Conservation (phyloP, 2,329 filamentous ascomycete species). For the Escovopsis sp. region DNA sequence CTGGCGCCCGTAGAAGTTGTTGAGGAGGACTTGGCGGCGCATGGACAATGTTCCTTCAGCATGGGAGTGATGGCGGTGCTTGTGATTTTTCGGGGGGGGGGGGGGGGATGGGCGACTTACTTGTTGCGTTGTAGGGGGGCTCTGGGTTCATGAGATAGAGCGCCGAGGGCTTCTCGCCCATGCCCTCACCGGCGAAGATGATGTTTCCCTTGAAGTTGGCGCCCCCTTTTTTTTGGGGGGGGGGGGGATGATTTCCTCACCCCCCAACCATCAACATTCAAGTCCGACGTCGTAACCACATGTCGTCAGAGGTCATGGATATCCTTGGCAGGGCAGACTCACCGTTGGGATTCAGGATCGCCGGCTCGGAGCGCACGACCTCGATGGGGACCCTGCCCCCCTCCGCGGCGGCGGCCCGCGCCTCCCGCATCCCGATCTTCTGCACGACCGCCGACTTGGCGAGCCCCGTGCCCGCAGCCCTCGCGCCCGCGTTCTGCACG, state of each 20-base stretch:
- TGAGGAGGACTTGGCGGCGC: slow-evolving; percentile 14
- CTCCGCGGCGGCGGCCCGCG: slow-evolving; percentile 24
- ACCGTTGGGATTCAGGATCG: slow-evolving; percentile 37
- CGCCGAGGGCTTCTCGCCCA: slow-evolving; percentile 21
- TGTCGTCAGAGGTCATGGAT: too few species aligned
- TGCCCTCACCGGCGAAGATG: slow-evolving; percentile 35
- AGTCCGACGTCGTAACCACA: too few species aligned
- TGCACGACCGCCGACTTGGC: slow-evolving; percentile 31
- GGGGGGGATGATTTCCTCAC: too few species aligned
- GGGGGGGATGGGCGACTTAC: not conserved
- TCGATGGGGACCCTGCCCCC: slow-evolving; percentile 26
- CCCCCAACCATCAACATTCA: too few species aligned
- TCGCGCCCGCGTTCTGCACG: slow-evolving; percentile 31
- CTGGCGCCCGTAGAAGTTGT: slow-evolving; percentile 25
- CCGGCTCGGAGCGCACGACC: slow-evolving; percentile 26
- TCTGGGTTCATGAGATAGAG: slow-evolving; percentile 14
- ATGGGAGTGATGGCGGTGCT: not conserved
- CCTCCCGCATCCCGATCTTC: slow-evolving; percentile 31
- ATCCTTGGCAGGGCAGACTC: slow-evolving; percentile 5
- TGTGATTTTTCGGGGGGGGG: too few species aligned
- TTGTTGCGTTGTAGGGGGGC: slow-evolving; percentile 3
- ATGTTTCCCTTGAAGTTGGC: slow-evolving; percentile 36
- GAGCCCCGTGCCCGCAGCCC: slow-evolving; percentile 29
- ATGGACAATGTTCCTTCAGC: not conserved
- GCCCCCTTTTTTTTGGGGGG: slow-evolving; percentile 19